Evolutionary conservation across 2,329 filamentous ascomycete species (phyloP).

Genomic region (Hypoxylon sp.): DNA sequence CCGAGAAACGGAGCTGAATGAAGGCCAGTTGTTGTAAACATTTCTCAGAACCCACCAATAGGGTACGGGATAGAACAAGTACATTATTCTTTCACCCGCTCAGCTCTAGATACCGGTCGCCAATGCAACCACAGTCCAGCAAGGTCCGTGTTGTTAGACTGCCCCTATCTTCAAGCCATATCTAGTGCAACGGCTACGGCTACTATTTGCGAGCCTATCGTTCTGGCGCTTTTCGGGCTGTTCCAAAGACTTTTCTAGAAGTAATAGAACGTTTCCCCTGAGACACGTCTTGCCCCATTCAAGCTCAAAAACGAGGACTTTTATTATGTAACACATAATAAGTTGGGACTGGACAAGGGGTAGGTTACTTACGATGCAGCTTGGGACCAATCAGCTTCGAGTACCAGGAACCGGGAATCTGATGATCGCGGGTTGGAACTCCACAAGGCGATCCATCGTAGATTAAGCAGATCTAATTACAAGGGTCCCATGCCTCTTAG

Average conservation of each 20-base stretch:
- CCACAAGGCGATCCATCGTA: slow-evolving; percentile 1
- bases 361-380: not conserved
- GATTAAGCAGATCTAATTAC: not conserved
- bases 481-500: slow-evolving; percentile 14
- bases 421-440: not conserved
- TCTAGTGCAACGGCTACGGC: not conserved
- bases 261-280: not conserved
- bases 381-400: slow-evolving; percentile 12
- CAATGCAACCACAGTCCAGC: not conserved
- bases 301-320: not conserved
- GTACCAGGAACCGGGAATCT: slow-evolving; percentile 14
- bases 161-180: not conserved
- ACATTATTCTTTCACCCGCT: no score
- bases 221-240: not conserved
- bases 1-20: not conserved
- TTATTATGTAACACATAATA: not conserved
- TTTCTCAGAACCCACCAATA: not conserved
- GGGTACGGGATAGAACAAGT: not conserved
- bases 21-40: not conserved
- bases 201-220: not conserved
- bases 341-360: not conserved
- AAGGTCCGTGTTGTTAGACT: not conserved
- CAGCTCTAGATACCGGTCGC: not conserved
- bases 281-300: not conserved
- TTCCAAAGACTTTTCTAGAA: slow-evolving; percentile 7